Evolutionary conservation across 2,329 filamentous ascomycete genomes (phyloP).

Genomic region (Neurospora crassa): DNA sequence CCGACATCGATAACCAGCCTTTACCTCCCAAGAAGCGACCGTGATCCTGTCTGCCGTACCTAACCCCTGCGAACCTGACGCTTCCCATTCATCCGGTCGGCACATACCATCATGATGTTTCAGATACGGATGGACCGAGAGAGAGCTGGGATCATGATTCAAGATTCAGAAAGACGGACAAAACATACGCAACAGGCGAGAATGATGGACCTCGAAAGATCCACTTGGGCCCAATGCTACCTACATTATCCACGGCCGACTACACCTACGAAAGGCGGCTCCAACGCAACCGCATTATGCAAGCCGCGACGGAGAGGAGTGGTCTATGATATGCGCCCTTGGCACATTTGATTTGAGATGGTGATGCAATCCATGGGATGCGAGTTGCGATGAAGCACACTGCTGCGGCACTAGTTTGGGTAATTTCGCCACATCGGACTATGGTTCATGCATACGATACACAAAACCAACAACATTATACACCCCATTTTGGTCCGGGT

Average conservation of each 20-base stretch:
- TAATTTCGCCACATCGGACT: not conserved
- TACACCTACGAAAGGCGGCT: not conserved
- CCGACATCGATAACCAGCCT: slow-evolving; percentile 22
- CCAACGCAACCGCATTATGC: not conserved
- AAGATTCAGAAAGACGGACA: not conserved
- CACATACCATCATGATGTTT: not conserved
- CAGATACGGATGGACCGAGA: not conserved
- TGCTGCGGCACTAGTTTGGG: not conserved
- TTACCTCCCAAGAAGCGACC: slow-evolving; percentile 17
- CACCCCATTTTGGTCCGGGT: not conserved
- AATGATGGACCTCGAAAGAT: not conserved
- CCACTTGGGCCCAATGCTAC: not conserved
- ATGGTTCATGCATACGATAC: not conserved
- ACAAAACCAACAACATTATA: not conserved
- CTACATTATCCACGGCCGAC: not conserved
- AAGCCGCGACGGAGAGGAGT: not conserved
- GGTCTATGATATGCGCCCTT: not conserved
- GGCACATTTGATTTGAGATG: not conserved
- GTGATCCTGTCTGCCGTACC: not conserved
- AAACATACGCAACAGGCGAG: not conserved
- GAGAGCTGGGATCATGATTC: not conserved
- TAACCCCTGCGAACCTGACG: not conserved
- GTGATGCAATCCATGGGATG: not conserved
- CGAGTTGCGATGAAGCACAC: not conserved
- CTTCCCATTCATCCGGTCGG: not conserved